Base-by-base conservation (phyloP, 441 rosid genomes). In the Jatropha podagrica region DNA sequence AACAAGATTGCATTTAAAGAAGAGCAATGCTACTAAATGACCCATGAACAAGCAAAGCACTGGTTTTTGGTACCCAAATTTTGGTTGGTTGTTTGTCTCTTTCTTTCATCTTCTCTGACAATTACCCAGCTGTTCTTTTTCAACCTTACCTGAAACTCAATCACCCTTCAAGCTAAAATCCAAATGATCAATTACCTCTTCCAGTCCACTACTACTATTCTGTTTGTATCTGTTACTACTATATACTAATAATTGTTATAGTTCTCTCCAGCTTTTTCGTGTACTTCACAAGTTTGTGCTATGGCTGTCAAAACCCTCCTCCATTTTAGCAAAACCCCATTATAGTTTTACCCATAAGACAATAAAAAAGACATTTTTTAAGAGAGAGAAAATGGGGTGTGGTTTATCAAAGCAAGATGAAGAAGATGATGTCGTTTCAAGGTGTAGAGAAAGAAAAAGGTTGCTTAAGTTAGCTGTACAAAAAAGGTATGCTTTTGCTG, bases 371-470 rank as follows among this genome's bases (percentile, higher is more conserved):
- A 6, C 56, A 17, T 4, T 17, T 52, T 27, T 56, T 46, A 8
- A 59, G 37, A 10, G 8, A 59, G 63, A 59, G 63, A 23, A 51
- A 38, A 89, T 89, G 93, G 91, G 91, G 4, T 85, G 88, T 78
- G 88, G 71, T 42, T 68, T 81, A 72, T 83, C 88, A n/a, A 89
- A 85, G 87, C 74, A 84, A 62, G 80, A 76, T 27, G 86, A 84
- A 66, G 85, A 77, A 72, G 85, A 84, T 40, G 83, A 81, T 44
- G 87, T 84, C 1, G 80, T 88, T 55, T 68, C 79, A 2, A 59
- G 86, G 63, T 88, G 91, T 74, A 77, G 79, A 76, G 89, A 88
- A 75, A 88, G 91, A 68, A 88, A 81, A 67, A 77, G 74, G 71
- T 81, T 84, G 42, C 77, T 89, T 49, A 88, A 85, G 78, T 70